Conservation (phyloP, 2,329 filamentous ascomycete genomes). For the Hypoxylon sp. region DNA sequence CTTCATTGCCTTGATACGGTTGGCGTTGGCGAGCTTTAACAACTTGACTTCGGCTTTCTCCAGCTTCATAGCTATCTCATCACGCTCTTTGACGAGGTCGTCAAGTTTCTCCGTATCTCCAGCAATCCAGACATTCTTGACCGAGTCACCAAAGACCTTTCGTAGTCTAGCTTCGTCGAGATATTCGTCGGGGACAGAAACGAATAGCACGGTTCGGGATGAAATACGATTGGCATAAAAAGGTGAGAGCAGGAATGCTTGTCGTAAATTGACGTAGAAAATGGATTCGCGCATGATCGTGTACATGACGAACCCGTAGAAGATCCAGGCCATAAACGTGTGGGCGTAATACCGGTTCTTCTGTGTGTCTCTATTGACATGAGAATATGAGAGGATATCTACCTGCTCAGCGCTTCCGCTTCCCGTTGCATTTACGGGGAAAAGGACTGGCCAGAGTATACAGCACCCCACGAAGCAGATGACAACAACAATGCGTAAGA, state of each 20-base stretch:
- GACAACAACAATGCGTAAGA: conserved; percentile 80
- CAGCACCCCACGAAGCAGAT: conserved; percentile 87
- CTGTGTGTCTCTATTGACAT: conserved; percentile 70
- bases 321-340: conserved; percentile 83
- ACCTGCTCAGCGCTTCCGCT: conserved; percentile 75
- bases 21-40: conserved; percentile 82
- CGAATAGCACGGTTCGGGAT: conserved; percentile 90
- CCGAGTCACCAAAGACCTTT: conserved; percentile 84
- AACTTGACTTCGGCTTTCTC: conserved; percentile 90
- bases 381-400: conserved; percentile 83
- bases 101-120: conserved; percentile 83
- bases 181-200: conserved; percentile 84
- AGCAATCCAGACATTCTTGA: conserved; percentile 87
- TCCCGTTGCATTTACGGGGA: conserved; percentile 89
- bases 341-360: conserved; percentile 85
- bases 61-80: conserved; percentile 83
- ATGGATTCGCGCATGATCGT: conserved; percentile 89
- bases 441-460: conserved; percentile 90
- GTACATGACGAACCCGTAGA: conserved; percentile 89
- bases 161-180: conserved; percentile 82
- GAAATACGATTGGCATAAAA: conserved; percentile 88
- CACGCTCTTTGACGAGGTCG: conserved; percentile 84
- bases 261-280: conserved; percentile 92
- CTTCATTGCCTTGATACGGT: conserved; percentile 73
- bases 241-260: conserved; percentile 91